Conservation (phyloP, 2,329 filamentous ascomycete species). For the Hypoxylon sp. region DNA sequence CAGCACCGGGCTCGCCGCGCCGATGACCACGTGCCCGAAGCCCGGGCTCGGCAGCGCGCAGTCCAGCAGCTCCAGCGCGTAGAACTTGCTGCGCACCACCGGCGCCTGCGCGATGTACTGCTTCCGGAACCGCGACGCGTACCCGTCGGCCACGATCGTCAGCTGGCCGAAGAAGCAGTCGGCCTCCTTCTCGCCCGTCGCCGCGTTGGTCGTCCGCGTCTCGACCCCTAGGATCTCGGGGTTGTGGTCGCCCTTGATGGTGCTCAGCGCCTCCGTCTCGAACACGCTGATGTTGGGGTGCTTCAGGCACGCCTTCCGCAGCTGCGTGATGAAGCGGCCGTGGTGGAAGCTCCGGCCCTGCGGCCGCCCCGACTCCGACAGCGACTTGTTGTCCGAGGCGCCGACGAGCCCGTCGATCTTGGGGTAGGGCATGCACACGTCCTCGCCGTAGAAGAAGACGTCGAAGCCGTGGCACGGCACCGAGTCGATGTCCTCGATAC, state of each 20-base stretch:
- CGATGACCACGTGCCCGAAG: constrained; percentile 89
- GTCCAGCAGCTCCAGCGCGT: constrained; percentile 90
- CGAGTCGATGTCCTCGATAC: constrained; percentile 88
- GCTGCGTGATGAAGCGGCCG: constrained; percentile 85
- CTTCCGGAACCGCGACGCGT: constrained; percentile 90
- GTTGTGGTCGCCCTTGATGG: constrained; percentile 73
- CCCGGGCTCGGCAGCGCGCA: constrained; percentile 76
- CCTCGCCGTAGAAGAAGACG: constrained; percentile 79
- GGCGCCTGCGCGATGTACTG: constrained; percentile 73
- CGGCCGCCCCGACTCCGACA: constrained; percentile 50
- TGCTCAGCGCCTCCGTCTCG: constrained; percentile 83
- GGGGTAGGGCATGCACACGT: constrained; percentile 82
- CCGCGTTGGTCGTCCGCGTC: constrained; percentile 68
- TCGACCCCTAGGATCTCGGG: constrained; percentile 84
- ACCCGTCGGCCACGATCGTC: constrained; percentile 91
- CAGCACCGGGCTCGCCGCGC: constrained; percentile 77
- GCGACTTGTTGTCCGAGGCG: background rate
- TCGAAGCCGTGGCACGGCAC: constrained; percentile 86
- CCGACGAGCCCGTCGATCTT: constrained; percentile 55
- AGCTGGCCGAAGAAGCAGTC: constrained; percentile 90
- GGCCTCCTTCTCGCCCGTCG: constrained; percentile 61
- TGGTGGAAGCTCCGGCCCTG: constrained; percentile 91
- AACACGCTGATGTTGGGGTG: constrained; percentile 88
- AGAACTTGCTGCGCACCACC: constrained; percentile 85
- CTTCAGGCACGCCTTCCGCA: constrained; percentile 76